A percentile compares a stretch with the other conserved stretches of the same genome.
Evolutionary conservation across 208 protist species (phyloP).

Genomic region (Trypanosoma congolense): DNA sequence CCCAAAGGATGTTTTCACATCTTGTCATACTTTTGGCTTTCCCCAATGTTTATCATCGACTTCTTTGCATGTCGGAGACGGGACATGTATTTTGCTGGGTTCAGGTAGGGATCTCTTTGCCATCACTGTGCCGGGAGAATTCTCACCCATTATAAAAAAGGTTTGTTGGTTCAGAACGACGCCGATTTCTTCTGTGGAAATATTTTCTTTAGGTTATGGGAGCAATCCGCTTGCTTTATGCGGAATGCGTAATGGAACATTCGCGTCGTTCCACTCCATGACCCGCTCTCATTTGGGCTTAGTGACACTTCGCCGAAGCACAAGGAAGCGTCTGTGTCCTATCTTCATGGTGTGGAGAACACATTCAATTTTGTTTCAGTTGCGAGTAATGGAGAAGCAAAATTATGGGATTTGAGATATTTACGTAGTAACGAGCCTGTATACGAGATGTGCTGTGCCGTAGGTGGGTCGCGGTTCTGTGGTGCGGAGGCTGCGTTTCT

Average conservation of each 20-base stretch:
- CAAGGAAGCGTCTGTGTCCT: conserved; percentile 25
- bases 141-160: neutral
- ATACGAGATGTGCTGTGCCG: conserved; percentile 15
- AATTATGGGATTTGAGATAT: conserved; percentile 64
- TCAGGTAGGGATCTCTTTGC: conserved; percentile 8
- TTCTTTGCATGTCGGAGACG: neutral
- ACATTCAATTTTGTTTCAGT: conserved; percentile 56
- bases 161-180: conserved; percentile 11
- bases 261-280: conserved; percentile 19
- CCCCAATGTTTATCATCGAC: conserved; percentile 4
- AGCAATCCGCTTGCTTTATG: conserved; percentile 18
- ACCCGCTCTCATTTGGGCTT: neutral
- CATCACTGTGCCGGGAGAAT: conserved; percentile 1
- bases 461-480: conserved; percentile 15
- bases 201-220: conserved; percentile 15
- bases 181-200: conserved; percentile 16
- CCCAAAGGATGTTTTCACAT: too few species aligned
- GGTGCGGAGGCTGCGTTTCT: conserved; percentile 22
- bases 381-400: conserved; percentile 37
- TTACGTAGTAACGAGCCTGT: conserved; percentile 36
- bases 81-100: conserved; percentile 4
- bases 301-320: conserved; percentile 33
- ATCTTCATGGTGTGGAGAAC: conserved; percentile 26
- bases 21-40: too few species aligned
- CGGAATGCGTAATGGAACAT: conserved; percentile 60